These are phyloP conservation scores for Lactuca sativa DNA, from an alignment of 129 eudicot species.

Conservation along the genomic window DNA sequence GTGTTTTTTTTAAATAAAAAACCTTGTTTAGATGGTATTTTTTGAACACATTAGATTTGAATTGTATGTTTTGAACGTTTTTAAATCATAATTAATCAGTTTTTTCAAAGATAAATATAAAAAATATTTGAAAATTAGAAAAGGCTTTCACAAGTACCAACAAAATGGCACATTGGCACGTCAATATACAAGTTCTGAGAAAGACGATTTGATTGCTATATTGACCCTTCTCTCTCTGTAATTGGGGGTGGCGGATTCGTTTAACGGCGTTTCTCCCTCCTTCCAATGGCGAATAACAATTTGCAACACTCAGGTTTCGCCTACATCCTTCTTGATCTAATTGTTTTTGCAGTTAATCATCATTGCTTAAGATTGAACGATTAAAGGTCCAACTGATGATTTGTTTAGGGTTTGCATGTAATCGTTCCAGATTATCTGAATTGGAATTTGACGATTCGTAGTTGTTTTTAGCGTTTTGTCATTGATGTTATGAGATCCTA, in stretches of 20 bases:
- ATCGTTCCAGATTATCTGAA: not conserved
- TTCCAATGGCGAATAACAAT: slow-evolving; percentile 30
- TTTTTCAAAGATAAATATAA: too few relatives aligned
- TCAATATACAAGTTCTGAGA: not conserved
- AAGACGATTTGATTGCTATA: not conserved
- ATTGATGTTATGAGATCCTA: not conserved
- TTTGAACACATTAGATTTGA: too few relatives aligned
- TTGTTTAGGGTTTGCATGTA: not conserved
- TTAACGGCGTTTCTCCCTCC: not conserved
- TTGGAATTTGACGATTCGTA: not conserved
- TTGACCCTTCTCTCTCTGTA: not conserved
- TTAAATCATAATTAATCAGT: too few relatives aligned
- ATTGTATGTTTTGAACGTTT: too few relatives aligned
- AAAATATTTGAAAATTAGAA: too few relatives aligned
- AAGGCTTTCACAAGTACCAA: not conserved
- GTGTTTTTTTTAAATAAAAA: too few relatives aligned
- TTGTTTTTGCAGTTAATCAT: not conserved
- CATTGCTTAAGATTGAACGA: too few relatives aligned
- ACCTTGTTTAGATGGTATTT: too few relatives aligned
- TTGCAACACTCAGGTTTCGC: slow-evolving; percentile 23
- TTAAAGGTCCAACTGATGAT: not conserved
- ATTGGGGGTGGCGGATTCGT: too few relatives aligned
- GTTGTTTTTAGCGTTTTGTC: not conserved
- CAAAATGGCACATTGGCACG: not conserved
- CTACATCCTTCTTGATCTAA: not conserved